A percentile compares a stretch with the other conserved stretches of the same genome.
Conservation (phyloP, 331 rosid genomes). For the Dryas integrifolia region DNA sequence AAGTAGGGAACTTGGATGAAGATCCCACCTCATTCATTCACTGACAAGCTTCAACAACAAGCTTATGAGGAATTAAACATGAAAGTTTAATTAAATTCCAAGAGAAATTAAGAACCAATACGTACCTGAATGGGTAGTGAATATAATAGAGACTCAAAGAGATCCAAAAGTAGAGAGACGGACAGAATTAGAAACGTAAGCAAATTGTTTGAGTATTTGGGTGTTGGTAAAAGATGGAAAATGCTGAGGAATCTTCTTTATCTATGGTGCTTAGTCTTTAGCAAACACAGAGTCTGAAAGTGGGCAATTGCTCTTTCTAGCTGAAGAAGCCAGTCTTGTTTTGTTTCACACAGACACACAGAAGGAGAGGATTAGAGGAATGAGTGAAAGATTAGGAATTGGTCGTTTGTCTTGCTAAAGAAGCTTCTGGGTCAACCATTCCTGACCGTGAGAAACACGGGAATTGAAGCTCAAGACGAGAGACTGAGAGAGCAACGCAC, state of each 20-base stretch:
- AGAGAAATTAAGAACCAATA: neutral
- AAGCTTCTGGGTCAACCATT: conserved; percentile 18
- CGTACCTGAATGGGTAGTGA: conserved; percentile 9
- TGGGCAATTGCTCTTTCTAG: neutral
- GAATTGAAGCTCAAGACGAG: neutral
- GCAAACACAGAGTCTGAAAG: neutral
- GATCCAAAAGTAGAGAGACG: neutral
- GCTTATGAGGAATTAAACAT: too few species aligned
- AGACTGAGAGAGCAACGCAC: neutral
- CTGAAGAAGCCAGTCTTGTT: neutral
- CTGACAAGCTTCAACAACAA: too few species aligned
- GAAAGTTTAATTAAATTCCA: too few species aligned
- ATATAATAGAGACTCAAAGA: neutral
- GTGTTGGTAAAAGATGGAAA: neutral
- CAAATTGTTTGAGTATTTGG: neutral
- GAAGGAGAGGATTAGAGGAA: neutral
- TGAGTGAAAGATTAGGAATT: neutral
- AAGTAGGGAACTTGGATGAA: too few species aligned
- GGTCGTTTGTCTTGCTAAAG: conserved; percentile 26
- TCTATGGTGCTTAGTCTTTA: neutral
- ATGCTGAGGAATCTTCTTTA: too few species aligned
- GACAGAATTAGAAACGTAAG: neutral
- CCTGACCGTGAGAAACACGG: conserved; percentile 17
- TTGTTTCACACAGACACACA: neutral
- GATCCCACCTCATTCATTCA: too few species aligned